These are phyloP conservation scores for Nicotiana otophora DNA, from an alignment of 257 asterid species.

Conservation along the genomic window DNA sequence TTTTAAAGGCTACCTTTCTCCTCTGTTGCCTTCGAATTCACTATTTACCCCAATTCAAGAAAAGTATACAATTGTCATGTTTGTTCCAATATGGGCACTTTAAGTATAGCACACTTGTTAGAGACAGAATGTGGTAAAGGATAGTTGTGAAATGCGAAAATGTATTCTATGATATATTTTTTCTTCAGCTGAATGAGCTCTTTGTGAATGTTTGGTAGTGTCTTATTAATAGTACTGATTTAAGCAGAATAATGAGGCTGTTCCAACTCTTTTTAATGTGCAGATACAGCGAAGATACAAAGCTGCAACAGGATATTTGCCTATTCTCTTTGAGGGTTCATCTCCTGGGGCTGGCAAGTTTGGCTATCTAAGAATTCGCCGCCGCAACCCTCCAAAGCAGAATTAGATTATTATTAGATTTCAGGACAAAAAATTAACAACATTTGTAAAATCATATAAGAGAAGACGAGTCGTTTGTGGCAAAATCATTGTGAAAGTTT, in stretches of 20 bases:
- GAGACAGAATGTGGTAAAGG: background rate
- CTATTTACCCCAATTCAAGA: background rate
- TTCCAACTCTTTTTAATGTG: conserved; percentile 12
- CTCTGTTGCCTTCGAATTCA: background rate
- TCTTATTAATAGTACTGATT: background rate
- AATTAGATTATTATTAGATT: background rate
- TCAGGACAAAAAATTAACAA: background rate
- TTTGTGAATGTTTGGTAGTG: background rate
- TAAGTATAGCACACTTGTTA: background rate
- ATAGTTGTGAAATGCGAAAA: background rate
- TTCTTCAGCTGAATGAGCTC: background rate
- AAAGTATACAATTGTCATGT: background rate
- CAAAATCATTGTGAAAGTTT: background rate
- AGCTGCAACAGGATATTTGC: conserved; percentile 75
- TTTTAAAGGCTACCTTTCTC: background rate
- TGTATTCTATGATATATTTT: background rate
- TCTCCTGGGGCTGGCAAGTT: conserved; percentile 97
- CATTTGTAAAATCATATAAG: background rate
- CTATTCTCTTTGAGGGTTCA: conserved; percentile 78
- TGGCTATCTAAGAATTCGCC: conserved; percentile 76
- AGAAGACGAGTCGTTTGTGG: background rate
- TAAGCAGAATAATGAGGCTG: background rate
- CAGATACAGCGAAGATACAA: conserved; percentile 85
- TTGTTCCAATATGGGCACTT: background rate
- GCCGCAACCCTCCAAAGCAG: conserved; percentile 24